Conservation (phyloP, 2,329 filamentous ascomycete species). For the Claviceps pazoutovae region DNA sequence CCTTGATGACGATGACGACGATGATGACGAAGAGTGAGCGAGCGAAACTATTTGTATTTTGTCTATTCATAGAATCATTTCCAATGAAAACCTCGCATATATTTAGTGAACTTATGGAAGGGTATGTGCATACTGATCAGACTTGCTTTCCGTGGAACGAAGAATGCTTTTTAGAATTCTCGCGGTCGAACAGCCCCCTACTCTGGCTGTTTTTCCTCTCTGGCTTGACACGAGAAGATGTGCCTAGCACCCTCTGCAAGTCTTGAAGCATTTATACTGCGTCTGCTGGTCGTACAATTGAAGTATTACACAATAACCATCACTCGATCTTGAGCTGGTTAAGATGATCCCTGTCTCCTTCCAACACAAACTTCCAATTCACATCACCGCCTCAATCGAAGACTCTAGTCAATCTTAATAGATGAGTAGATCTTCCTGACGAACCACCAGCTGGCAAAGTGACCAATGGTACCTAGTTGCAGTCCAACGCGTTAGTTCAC, state of each 20-base stretch:
- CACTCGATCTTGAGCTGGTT: not conserved
- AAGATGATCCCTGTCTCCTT: not conserved
- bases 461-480: conserved; percentile 72
- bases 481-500: not conserved
- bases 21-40: conserved; percentile 14
- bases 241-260: not conserved
- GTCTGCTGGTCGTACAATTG: conserved; percentile 18
- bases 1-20: conserved; percentile 34
- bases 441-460: conserved; percentile 90
- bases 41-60: not conserved
- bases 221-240: not conserved
- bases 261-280: conserved; percentile 5
- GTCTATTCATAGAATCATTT: not conserved
- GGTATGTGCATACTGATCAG: not conserved
- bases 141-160: not conserved
- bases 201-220: not conserved
- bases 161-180: not conserved
- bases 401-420: conserved; percentile 82
- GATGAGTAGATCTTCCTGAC: conserved; percentile 87
- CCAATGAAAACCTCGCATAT: not conserved
- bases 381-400: not conserved
- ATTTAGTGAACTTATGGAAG: not conserved
- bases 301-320: conserved; percentile 12
- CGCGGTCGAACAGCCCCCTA: not conserved
- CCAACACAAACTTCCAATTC: no score